Evolutionary conservation across 805 yeast genomes (phyloP).

Genomic region (Candida cerambycidarum): DNA sequence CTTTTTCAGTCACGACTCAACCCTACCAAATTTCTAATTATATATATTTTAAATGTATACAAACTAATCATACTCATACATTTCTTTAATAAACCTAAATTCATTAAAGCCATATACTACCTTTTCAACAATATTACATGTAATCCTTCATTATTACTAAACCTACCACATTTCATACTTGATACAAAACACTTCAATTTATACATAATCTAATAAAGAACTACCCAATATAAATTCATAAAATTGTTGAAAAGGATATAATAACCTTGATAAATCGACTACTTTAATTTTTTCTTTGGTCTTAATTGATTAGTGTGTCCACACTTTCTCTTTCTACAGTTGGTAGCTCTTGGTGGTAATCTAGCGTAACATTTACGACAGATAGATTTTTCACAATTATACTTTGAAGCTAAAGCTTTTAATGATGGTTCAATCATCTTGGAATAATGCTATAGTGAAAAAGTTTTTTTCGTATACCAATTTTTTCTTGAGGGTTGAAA

Average conservation of each 20-base stretch:
- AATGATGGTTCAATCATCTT: slow-evolving; percentile 96
- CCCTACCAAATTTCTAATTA: slow-evolving; percentile 1
- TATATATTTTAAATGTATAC: slow-evolving; percentile 11
- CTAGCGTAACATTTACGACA: slow-evolving; percentile 99
- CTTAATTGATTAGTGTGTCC: slow-evolving; percentile 99
- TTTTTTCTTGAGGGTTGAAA: background rate
- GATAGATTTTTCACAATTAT: slow-evolving; percentile 99
- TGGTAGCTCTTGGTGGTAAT: slow-evolving; percentile 99
- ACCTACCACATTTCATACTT: background rate
- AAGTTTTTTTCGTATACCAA: slow-evolving; percentile 2
- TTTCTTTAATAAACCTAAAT: slow-evolving; percentile 1
- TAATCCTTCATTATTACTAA: too few relatives aligned
- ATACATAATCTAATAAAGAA: background rate
- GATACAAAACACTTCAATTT: background rate
- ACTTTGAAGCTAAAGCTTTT: slow-evolving; percentile 98
- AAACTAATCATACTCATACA: slow-evolving; percentile 13
- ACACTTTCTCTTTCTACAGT: slow-evolving; percentile 99
- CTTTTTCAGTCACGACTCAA: too few relatives aligned
- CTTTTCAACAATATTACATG: too few relatives aligned
- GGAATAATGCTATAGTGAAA: slow-evolving; percentile 8
- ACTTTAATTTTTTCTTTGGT: slow-evolving; percentile 99
- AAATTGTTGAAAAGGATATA: slow-evolving; percentile 6
- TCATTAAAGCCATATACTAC: slow-evolving; percentile 6
- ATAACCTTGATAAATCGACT: slow-evolving; percentile 22
- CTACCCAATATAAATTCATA: background rate